Conservation (phyloP, 2,329 filamentous ascomycete species). For the Xylariaceae sp. region DNA sequence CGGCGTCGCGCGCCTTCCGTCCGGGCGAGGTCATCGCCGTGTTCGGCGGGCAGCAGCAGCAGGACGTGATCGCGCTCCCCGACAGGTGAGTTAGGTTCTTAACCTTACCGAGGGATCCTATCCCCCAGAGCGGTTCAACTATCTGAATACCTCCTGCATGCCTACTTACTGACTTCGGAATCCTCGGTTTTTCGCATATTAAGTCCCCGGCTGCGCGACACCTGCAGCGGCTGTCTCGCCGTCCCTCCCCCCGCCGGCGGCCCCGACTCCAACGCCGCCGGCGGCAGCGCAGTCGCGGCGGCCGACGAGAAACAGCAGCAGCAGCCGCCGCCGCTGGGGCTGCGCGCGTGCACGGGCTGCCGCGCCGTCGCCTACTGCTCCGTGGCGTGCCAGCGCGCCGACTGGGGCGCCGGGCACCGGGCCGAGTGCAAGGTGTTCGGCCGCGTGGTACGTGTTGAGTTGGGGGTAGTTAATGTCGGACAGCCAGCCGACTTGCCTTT, state of each 20-base stretch:
- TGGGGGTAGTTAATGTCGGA: no score
- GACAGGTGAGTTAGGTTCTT: no score
- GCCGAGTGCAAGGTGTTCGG: slow-evolving; percentile 45
- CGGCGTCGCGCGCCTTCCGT: slow-evolving; percentile 32
- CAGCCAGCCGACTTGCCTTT: no score
- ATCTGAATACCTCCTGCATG: slow-evolving; percentile 30
- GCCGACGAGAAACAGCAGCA: no score
- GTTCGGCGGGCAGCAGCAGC: slow-evolving; percentile 28
- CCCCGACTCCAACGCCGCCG: slow-evolving; percentile 8
- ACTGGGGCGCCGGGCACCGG: slow-evolving; percentile 44
- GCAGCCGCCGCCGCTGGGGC: no score
- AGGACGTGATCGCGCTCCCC: slow-evolving; percentile 37
- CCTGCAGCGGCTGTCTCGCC: slow-evolving; percentile 46
- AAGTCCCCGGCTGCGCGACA: no score
- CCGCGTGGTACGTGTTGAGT: no score
- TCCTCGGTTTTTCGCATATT: no score
- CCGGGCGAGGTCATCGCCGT: slow-evolving; percentile 39
- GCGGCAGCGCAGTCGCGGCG: no score
- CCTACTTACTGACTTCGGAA: no score
- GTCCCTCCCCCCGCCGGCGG: slow-evolving; percentile 18
- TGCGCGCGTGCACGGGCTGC: slow-evolving; percentile 45
- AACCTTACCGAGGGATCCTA: no score
- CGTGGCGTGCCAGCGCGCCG: slow-evolving; percentile 42
- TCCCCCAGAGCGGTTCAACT: no score
- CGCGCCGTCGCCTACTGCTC: slow-evolving; percentile 48